A percentile compares a stretch with the other conserved stretches of the same genome.
Conservation (phyloP, 768 basidiomycete species). For the Macrocybe gigantea region DNA sequence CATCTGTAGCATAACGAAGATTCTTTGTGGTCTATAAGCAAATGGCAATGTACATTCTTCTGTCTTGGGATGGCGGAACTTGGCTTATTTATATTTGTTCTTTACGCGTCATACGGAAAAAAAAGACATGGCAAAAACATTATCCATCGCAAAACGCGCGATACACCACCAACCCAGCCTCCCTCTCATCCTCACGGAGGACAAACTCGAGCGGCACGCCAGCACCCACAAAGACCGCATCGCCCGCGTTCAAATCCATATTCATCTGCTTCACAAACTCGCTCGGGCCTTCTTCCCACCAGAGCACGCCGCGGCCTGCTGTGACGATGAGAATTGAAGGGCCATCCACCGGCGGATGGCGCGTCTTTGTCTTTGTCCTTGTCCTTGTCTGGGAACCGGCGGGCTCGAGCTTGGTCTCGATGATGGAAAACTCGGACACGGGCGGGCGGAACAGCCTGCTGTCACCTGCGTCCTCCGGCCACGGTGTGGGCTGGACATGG, state of each 20-base stretch:
- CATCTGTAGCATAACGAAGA: too few species aligned
- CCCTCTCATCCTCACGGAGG: constrained; percentile 19
- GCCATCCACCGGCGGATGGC: constrained; percentile 62
- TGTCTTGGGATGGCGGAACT: too few species aligned
- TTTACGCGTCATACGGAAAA: too few species aligned
- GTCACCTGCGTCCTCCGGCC: constrained; percentile 16
- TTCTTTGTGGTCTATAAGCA: too few species aligned
- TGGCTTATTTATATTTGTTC: too few species aligned
- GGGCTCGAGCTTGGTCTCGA: constrained; percentile 46
- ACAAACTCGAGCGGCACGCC: constrained; percentile 47
- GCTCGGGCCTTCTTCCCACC: constrained; percentile 31
- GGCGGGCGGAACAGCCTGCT: constrained; percentile 81
- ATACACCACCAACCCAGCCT: too few species aligned
- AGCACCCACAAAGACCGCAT: constrained; percentile 82
- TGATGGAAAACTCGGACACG: constrained; percentile 88
- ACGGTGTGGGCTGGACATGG: constrained; percentile 54
- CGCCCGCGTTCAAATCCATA: constrained; percentile 51
- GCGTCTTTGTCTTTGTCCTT: constrained; percentile 28
- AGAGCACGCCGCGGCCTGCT: constrained; percentile 52
- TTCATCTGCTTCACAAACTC: constrained; percentile 11
- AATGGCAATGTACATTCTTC: too few species aligned
- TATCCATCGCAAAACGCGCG: too few species aligned
- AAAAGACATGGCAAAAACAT: too few species aligned
- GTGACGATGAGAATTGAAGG: constrained; percentile 84
- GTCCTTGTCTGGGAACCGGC: constrained; percentile 14